Evolutionary conservation across 768 basidiomycete genomes (phyloP), one percentile per base, ranked within the genome.

Genomic region (Podaxis rugospora): DNA sequence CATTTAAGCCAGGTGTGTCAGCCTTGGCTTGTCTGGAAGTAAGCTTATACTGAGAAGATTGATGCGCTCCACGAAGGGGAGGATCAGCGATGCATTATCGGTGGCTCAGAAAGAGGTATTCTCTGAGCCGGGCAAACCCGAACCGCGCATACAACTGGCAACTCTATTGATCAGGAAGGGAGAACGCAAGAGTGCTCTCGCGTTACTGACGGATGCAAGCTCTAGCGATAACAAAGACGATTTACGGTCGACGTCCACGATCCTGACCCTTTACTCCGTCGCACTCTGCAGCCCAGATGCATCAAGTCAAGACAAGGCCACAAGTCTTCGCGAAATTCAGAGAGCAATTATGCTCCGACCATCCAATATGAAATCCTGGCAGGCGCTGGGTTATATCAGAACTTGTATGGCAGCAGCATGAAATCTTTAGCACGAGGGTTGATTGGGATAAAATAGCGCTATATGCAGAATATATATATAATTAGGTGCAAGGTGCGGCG

Each of bases 1-100:
- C 78, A 88, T 67, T 81, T 95, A 21, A 78, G 80, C n/a, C 85
- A 86, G 82, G 92, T 91, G 66, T 61, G 76, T 73, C 11, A 46
- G n/a, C 14, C 53, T 18, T 6, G 16, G 32, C 5, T n/a, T 23
- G 42, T 37, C 6, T 35, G 35, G 27, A 18, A 42, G 28, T 60
- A 27, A 25, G 25, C 23, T 59, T 36, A 52, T 44, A 13, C 23
- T 42, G 37, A 32, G 25, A 10, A 21, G 11, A 21, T 51, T 52
- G 42, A 62, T 61, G 59, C 50, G 14, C 27, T 36, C 28, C 1
- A 54, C 39, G 13, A 64, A 89, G 89, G 76, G 76, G 14, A 79
- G 86, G 55, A 62, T 71, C 14, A 68, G 67, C 54, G 77, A 79
- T 65, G 87, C 89, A 0, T 63, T 82, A 13, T 72, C 78, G 27